Evolutionary conservation across 129 eudicot genomes (phyloP).

Genomic region (Pittosporum tobira): DNA sequence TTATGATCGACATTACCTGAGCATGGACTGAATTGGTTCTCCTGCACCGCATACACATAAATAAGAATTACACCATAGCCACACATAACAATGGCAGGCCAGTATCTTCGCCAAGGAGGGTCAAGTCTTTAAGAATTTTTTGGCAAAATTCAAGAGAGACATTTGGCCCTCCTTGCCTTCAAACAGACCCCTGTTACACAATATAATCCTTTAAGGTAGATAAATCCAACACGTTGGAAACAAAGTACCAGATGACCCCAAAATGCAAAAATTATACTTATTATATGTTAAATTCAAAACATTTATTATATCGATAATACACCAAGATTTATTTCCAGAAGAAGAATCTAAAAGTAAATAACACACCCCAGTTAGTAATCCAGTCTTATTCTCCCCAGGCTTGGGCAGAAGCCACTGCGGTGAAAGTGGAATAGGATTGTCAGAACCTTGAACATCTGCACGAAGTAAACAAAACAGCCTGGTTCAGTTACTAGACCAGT

Average conservation of each 20-base stretch:
- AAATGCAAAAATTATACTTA: background rate
- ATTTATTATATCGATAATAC: background rate
- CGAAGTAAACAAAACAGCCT: conserved; percentile 8
- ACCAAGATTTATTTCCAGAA: background rate
- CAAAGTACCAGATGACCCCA: background rate
- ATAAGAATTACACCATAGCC: background rate
- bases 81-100: too few relatives aligned
- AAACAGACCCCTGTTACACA: too few relatives aligned
- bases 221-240: background rate
- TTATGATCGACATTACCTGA: conserved; percentile 30
- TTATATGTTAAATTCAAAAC: background rate
- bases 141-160: too few relatives aligned
- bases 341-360: background rate
- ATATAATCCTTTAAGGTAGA: background rate
- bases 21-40: conserved; percentile 37
- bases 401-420: conserved; percentile 99
- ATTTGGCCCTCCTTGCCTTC: too few relatives aligned
- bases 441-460: conserved; percentile 63
- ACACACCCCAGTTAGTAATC: conserved; percentile 57
- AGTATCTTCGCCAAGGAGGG: too few relatives aligned
- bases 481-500: background rate
- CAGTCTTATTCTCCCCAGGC: conserved; percentile 75
- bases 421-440: conserved; percentile 83
- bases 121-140: too few relatives aligned
- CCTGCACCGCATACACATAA: conserved; percentile 34